Base-by-base conservation (phyloP, 2,329 filamentous ascomycete species). In the Cytospora mali region DNA sequence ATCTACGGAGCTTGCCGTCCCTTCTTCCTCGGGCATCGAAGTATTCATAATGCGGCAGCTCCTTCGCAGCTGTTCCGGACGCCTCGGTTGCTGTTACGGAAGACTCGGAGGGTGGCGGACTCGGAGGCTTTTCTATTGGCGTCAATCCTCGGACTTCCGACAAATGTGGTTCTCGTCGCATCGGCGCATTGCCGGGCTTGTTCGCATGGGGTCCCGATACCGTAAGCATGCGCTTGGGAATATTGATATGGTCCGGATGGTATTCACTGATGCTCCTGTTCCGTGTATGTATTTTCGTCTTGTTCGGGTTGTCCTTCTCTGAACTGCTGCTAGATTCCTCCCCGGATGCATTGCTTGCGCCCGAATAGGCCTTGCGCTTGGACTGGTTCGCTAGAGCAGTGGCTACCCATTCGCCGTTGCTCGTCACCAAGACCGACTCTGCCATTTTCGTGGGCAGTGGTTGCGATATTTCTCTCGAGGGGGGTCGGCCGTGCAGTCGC, bases 261-360 rank as follows among this genome's bases (percentile, higher is more conserved):
- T 96, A 97, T 67, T 97, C 93, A 77, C 93, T 97, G 28, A 95
- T 79, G 75, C 93, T 97, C 69, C 93, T 84, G 73, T 95, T 93
- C 64, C 91, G 85, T 14, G 80, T 79, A 73, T 92, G 90, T 16
- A 68, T 49, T 69, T 74, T 61, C 31, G 71, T 71, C 61, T 72
- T 72, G 39, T 28, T 31, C 13, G 60, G 13, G 10, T 31, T 56
- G 9, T 63, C 60, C 35, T 58, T 56, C 23, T 60, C 63, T 46
- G 48, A 31, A 14, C 21, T 48, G 29, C 35, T 46, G 29, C 54
- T n/a, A 4, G 49, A 62, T 4, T 54, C 62, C 16, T 57, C 60
- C 49, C 48, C 60, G n/a, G 53, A n/a, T 21, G 39, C 16, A 18
- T 62, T 56, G 23, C 35, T 49, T 25, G 60, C 33, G 14, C 31